These are phyloP conservation scores for Tolypocladium sp. DNA, from an alignment of 2,329 filamentous ascomycete genomes.

Conservation along the genomic window DNA sequence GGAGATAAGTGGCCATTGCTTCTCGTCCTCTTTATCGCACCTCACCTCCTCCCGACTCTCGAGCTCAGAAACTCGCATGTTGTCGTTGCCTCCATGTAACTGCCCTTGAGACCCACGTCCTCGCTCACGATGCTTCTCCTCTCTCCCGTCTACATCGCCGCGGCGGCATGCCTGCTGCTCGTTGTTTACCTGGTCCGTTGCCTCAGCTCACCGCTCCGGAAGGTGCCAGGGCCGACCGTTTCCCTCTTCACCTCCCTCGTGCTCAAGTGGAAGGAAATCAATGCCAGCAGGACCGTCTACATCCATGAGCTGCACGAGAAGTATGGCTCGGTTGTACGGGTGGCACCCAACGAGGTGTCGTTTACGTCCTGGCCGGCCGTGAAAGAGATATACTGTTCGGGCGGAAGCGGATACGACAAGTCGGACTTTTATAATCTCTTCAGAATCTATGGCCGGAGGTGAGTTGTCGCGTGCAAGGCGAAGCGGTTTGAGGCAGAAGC, in stretches of 20 bases:
- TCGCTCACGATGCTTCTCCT: conserved; percentile 15
- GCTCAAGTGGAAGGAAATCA: conserved; percentile 49
- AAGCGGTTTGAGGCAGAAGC: not conserved
- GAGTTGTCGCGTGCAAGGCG: conserved; percentile 9
- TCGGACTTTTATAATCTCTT: conserved; percentile 57
- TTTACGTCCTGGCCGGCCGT: conserved; percentile 47
- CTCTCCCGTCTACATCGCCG: conserved; percentile 16
- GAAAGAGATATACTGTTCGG: conserved; percentile 54
- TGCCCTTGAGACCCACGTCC: not conserved
- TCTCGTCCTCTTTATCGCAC: not conserved
- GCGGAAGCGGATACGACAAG: conserved; percentile 56
- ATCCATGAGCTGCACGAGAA: conserved; percentile 44
- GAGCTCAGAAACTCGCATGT: not conserved
- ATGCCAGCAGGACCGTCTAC: conserved; percentile 41
- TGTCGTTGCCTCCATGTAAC: not conserved
- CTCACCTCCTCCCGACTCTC: not conserved
- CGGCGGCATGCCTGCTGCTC: conserved; percentile 13
- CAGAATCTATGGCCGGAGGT: conserved; percentile 46
- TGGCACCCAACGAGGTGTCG: conserved; percentile 49
- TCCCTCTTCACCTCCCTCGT: conserved; percentile 40
- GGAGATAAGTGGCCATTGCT: not conserved
- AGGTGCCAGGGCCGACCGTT: conserved; percentile 37
- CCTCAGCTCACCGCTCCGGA: conserved; percentile 22
- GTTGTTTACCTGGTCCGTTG: conserved; percentile 14
- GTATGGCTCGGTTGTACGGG: conserved; percentile 48